A percentile compares a stretch with the other conserved stretches of the same genome.
phyloP scores from a whole-genome alignment of 2,329 filamentous ascomycete genomes.

The Ophiostoma ulmi region DNA sequence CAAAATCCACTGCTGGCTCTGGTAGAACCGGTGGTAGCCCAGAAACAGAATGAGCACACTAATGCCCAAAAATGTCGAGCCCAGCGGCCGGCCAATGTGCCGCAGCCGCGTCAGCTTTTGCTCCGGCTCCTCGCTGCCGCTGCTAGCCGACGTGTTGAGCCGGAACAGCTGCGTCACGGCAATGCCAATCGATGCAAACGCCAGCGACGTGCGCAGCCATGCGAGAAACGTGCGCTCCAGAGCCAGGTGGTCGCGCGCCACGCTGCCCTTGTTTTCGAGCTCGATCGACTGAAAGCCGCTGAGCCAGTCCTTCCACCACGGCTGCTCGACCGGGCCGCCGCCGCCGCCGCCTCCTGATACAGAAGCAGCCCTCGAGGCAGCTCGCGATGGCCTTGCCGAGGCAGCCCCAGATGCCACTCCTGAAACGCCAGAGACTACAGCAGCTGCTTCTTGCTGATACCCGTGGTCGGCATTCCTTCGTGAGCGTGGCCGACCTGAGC shows the following conservation, averaged over 20 bases:
- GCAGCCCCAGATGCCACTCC: neutral
- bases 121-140: conserved; percentile 30
- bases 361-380: neutral
- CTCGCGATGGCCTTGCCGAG: neutral
- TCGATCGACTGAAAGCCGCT: conserved; percentile 58
- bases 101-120: conserved; percentile 44
- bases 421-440: neutral
- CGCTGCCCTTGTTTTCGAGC: conserved; percentile 79
- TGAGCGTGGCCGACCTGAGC: conserved; percentile 3
- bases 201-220: conserved; percentile 76
- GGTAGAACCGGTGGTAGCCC: conserved; percentile 73
- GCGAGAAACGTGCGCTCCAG: conserved; percentile 79
- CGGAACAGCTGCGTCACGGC: conserved; percentile 81
- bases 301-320: conserved; percentile 45
- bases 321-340: conserved; percentile 29
- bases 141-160: conserved; percentile 58
- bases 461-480: conserved; percentile 7
- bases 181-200: conserved; percentile 77
- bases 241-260: conserved; percentile 75
- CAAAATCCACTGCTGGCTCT: conserved; percentile 74
- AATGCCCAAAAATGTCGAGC: conserved; percentile 70
- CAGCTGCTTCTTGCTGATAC: neutral
- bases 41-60: conserved; percentile 69
- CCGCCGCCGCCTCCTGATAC: conserved; percentile 22
- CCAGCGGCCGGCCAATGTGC: conserved; percentile 66